Evolutionary conservation across 305 asterid species (phyloP), one percentile per base, ranked within the genome.

Genomic region (Fraxinus nigra): DNA sequence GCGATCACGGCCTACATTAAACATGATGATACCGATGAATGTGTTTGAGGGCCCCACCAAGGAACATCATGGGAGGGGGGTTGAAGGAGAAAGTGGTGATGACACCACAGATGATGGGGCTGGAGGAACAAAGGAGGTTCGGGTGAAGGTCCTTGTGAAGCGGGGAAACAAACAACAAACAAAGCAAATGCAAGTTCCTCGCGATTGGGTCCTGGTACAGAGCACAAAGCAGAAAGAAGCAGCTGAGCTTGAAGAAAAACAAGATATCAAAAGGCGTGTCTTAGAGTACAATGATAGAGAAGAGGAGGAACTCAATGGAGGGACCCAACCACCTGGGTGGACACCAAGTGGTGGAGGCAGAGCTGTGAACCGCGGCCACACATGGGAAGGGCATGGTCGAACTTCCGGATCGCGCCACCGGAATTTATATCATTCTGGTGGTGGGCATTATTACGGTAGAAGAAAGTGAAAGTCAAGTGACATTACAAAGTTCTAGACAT

Each of bases 221-320:
- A 91, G 98, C 90, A 91, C 98, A 8, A 97, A 94, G 85, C 97
- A 97, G 89, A 92, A 92, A 83, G 99, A 94, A 90, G 99, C 98
- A 16, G 99, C 98, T 7, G 99, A 97, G 87, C 98, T 94, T 16
- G 98, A 97, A 91, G 99, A 97, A 81, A 97, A 97, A 79, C 96
- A 97, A 87, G 98, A 97, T 88, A 97, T 97, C 82, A 97, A 97
- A 85, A 88, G 98, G 86, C 90, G 92, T 35, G 94, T 97, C 82
- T 78, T 97, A 78, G 99, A 97, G 85, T 97, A 94, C 82, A 97
- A 97, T 26, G 98, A 97, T 67, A 87, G 99, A 82, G 99, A 97
- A 87, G 99, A 97, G 88, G 99, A 97, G 91, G 98, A 97, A 84
- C 90, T 92, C 65, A 87, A 87, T 76, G 98, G 97, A 79, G 96